Base-by-base conservation (phyloP, 1,284 basidiomycete species). In the Meripilus lineatus region DNA sequence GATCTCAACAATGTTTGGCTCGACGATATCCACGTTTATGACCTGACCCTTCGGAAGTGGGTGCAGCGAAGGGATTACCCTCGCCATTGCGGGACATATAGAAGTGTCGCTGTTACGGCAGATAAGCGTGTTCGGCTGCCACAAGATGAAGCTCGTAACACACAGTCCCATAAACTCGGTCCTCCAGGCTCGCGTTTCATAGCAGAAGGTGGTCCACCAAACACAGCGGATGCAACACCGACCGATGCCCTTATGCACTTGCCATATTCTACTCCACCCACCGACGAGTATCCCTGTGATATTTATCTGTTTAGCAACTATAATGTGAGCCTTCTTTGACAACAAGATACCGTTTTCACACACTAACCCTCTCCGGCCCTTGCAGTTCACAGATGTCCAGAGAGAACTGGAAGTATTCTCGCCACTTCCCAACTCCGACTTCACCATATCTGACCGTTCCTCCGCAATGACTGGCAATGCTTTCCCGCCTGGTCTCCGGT, bases 1-100 rank as follows among this genome's bases (percentile, higher is more conserved):
- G 90, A 96, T 61, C 79, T 90, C 52, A 81, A 78, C 49, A 93
- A 92, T 59, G 84, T 89, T 36, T 92, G 90, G 86, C 70, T 93
- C n/a, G 89, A 94, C 62, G 91, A 95, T 54, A 78, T 93, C 45
- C 88, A 89, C 62, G 84, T 93, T 8, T 93, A 85, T 52, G 90
- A 96, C 62, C 73, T 97, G 22, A 58, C 72, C 15, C 63, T 69
- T 5, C 77, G 78, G 55, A 69, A 75, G 1, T 96, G 93, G 93
- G 75, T 89, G 0, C 81, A 84, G 56, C 74, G 80, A 20, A 77
- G 81, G 23, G 83, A 84, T 50, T 93, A 93, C 58, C 87, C 88
- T 5, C 75, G 89, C 15, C 91, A 94, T 65, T 93, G 90, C 56
- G 93, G 93, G 4, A 93, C 92, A 0, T 96, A 96, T 64, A 84